Percentiles rank a stretch among this genome's conserved stretches.
These are phyloP conservation scores for Geranomyces michiganensis DNA, from an alignment of 192 early-diverging fungal species.

Conservation along the genomic window DNA sequence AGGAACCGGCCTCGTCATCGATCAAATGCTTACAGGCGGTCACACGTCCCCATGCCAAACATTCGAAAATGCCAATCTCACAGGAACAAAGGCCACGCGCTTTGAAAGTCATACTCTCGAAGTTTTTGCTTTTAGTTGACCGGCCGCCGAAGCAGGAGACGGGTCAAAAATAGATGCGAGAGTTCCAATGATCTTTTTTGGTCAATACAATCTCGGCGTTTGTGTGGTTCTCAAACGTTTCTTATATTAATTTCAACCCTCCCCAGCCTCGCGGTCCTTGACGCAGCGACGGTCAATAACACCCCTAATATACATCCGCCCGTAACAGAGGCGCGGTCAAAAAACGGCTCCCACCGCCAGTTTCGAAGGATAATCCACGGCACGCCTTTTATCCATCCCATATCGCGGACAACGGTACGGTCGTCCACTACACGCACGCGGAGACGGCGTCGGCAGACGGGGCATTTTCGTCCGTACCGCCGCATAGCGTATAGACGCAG, in stretches of 20 bases:
- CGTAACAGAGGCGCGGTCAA: constrained; percentile 1
- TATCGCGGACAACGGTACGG: constrained; percentile 4
- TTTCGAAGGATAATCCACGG: neutral
- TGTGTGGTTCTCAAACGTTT: too few relatives aligned
- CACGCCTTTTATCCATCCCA: constrained; percentile 12
- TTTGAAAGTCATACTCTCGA: constrained; percentile 48
- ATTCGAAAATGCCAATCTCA: constrained; percentile 45
- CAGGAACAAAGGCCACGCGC: constrained; percentile 30
- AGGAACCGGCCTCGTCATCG: constrained; percentile 36
- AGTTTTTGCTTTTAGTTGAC: constrained; percentile 46
- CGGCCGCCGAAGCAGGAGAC: neutral
- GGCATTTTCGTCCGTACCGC: constrained; percentile 12
- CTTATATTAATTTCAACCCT: neutral
- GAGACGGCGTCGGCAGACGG: constrained; percentile 16
- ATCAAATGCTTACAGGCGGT: constrained; percentile 41
- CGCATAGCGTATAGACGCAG: constrained; percentile 7
- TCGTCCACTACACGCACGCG: constrained; percentile 11
- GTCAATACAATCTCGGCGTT: too few relatives aligned
- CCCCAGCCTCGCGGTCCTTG: neutral
- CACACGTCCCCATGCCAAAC: constrained; percentile 42
- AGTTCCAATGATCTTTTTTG: too few relatives aligned
- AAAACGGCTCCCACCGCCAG: constrained; percentile 13
- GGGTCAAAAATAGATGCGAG: too few relatives aligned
- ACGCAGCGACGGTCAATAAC: neutral
- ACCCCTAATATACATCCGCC: constrained; percentile 14